Evolutionary conservation across 129 eudicot genomes (phyloP).

Genomic region (Artemisia tridentata): DNA sequence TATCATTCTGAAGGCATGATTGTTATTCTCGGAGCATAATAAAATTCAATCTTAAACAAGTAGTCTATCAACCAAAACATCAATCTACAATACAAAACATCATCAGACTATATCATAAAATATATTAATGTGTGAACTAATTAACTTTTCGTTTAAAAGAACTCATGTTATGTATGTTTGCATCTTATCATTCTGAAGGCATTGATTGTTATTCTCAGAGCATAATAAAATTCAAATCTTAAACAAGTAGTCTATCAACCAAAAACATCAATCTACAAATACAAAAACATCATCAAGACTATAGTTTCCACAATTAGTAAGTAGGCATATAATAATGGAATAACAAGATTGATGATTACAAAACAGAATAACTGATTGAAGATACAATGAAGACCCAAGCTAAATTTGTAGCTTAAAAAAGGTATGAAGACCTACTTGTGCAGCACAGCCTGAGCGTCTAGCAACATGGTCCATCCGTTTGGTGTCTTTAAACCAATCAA

Average conservation of each 20-base stretch:
- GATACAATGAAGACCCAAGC: conserved; percentile 8
- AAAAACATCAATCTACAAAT: neutral
- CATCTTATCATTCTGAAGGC: neutral
- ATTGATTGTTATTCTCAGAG: neutral
- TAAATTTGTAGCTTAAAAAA: conserved; percentile 3
- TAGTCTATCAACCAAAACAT: no score
- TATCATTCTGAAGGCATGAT: no score
- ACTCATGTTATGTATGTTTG: no score
- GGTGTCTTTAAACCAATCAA: conserved; percentile 93
- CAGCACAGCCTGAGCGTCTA: conserved; percentile 92
- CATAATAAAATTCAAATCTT: neutral
- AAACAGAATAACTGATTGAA: neutral
- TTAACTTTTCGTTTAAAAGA: no score
- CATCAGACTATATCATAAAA: no score
- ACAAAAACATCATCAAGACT: neutral
- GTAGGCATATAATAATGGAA: conserved; percentile 1
- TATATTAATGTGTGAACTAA: no score
- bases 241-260: neutral
- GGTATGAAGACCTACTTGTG: conserved; percentile 71
- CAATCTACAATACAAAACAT: no score
- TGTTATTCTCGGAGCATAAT: no score
- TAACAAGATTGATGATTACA: neutral
- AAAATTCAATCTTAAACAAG: no score
- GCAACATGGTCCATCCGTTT: conserved; percentile 99
- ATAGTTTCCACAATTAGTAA: neutral